Conservation (phyloP, 305 asterid species). For the Fraxinus baroniana region DNA sequence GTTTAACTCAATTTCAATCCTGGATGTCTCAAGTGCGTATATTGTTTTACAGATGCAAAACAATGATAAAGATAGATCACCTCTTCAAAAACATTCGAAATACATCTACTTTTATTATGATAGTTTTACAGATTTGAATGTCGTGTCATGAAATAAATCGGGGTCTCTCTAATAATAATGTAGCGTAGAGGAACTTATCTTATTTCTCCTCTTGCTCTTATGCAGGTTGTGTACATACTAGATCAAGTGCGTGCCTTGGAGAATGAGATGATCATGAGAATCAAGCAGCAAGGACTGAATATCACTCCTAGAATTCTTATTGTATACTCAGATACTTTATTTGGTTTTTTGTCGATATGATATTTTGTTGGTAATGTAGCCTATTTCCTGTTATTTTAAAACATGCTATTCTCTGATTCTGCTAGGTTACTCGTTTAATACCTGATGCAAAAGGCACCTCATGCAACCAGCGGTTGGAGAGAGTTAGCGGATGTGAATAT, state of each 20-base stretch:
- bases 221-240: constrained; percentile 85
- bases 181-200: neutral
- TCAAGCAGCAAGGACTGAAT: constrained; percentile 80
- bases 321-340: constrained; percentile 33
- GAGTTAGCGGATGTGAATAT: constrained; percentile 77
- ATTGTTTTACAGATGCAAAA: neutral
- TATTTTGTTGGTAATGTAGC: neutral
- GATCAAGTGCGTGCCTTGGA: constrained; percentile 99
- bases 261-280: constrained; percentile 81
- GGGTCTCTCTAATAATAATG: neutral
- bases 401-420: constrained; percentile 17
- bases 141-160: neutral
- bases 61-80: neutral
- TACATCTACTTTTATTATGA: neutral
- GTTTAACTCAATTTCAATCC: neutral
- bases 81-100: neutral
- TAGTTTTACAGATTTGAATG: too few relatives aligned
- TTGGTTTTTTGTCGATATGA: too few relatives aligned
- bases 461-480: constrained; percentile 92
- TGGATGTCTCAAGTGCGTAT: neutral
- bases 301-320: constrained; percentile 76
- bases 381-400: too few relatives aligned
- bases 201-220: neutral
- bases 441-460: constrained; percentile 96
- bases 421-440: constrained; percentile 87